Evolutionary conservation across 2,329 filamentous ascomycete species (phyloP).

Genomic region (Graphiopsis chlorocephala): DNA sequence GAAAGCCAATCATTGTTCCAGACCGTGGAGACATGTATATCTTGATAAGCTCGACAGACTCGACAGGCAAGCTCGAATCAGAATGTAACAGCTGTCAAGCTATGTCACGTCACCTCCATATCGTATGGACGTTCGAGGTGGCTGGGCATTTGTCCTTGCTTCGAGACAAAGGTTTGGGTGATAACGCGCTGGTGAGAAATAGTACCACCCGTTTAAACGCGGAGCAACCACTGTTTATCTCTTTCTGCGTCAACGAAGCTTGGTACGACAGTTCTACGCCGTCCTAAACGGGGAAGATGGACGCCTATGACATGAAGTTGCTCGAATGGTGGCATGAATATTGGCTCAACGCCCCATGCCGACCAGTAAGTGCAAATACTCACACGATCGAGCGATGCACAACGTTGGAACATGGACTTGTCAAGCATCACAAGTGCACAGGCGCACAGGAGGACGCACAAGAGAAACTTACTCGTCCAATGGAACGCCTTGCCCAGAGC

Average conservation of each 20-base stretch:
- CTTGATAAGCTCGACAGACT: neutral
- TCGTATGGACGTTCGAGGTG: neutral
- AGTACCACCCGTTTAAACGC: neutral
- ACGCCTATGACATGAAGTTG: neutral
- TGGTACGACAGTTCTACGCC: neutral
- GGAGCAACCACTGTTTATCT: neutral
- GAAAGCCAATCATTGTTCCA: neutral
- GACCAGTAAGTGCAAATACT: neutral
- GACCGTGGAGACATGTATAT: neutral
- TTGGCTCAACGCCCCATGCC: neutral
- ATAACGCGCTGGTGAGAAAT: neutral
- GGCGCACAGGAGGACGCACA: neutral
- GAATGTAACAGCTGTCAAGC: neutral
- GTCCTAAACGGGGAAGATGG: neutral
- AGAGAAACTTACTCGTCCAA: neutral
- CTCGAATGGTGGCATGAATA: neutral
- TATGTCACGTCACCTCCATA: neutral
- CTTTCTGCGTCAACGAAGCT: neutral
- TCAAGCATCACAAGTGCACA: neutral
- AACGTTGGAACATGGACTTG: neutral
- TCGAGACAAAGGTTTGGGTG: neutral
- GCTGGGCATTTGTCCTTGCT: neutral
- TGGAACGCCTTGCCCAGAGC: neutral
- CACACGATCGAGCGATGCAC: neutral
- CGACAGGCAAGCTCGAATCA: neutral